Evolutionary conservation across 257 asterid species (phyloP), one percentile per base, ranked within the genome.

Genomic region (Mitragyna speciosa): DNA sequence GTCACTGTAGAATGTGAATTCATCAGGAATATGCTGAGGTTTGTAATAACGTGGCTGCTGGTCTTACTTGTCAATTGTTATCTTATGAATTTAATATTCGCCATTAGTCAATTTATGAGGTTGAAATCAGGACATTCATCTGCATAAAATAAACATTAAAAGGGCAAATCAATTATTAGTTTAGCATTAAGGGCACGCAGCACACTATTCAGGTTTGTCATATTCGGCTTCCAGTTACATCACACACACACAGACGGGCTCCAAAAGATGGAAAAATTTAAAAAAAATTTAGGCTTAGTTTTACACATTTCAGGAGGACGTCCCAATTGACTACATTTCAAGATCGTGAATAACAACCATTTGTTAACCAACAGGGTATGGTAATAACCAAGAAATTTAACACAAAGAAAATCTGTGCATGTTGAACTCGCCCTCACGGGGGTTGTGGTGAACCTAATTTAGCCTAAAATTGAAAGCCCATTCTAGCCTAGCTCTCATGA

Each of bases 101-200:
- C 76, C 41, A 81, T 67, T 76, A 59, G 79, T 76, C 74, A 84
- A 75, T 81, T 82, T 72, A 63, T 63, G 52, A 63, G 78, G 83
- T 11, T 80, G 86, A 68, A 76, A 58, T 58, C 69, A 22, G 78
- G 71, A 80, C 80, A 76, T 82, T 81, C 80, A 69, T 51, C 28
- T 31, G 78, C 52, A 54, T 30, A 75, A 51, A 54, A 52, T 17
- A 72, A 28, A n/a, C 9, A 63, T 43, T 41, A 74, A 59, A 43
- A 80, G 63, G 31, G 31, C 22, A 47, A 10, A 51, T 19, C 77
- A 78, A 76, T 28, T 20, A 67, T 81, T 86, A 82, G 85, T 83
- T 65, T 85, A 85, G 79, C 94, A 89, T 89, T 54, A 63, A 84
- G 79, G 96, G 92, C 91, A 91, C 96, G 94, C 83, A 83, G 85